These are phyloP conservation scores for Fusarium tuaranense DNA, from an alignment of 2,329 filamentous ascomycete genomes.

Conservation along the genomic window DNA sequence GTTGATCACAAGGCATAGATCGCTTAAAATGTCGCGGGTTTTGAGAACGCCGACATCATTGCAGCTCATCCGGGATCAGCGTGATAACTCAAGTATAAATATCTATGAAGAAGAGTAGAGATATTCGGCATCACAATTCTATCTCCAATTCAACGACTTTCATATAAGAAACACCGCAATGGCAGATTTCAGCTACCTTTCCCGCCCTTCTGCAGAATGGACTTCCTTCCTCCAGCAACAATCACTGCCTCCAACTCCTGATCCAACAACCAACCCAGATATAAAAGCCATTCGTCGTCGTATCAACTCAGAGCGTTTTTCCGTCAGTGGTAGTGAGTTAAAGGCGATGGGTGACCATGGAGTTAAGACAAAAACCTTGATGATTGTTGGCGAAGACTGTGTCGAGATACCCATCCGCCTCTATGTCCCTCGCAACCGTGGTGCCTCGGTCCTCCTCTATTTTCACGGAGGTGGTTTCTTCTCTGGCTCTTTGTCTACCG, in stretches of 20 bases:
- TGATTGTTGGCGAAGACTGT: background rate
- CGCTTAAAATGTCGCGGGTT: background rate
- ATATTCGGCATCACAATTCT: background rate
- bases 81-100: background rate
- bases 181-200: background rate
- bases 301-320: background rate
- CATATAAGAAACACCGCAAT: background rate
- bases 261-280: background rate
- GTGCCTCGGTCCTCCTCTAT: background rate
- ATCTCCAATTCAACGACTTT: background rate
- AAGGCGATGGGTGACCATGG: background rate
- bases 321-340: background rate
- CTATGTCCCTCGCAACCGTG: background rate
- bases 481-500: background rate
- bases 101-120: background rate
- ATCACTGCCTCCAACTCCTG: background rate
- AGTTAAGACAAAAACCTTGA: background rate
- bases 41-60: background rate
- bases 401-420: background rate
- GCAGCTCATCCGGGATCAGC: background rate
- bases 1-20: background rate
- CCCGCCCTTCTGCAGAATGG: background rate
- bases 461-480: background rate
- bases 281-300: background rate
- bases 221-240: background rate